Base-by-base conservation (phyloP, 2,329 filamentous ascomycete species). In the Monilinia polystroma region DNA sequence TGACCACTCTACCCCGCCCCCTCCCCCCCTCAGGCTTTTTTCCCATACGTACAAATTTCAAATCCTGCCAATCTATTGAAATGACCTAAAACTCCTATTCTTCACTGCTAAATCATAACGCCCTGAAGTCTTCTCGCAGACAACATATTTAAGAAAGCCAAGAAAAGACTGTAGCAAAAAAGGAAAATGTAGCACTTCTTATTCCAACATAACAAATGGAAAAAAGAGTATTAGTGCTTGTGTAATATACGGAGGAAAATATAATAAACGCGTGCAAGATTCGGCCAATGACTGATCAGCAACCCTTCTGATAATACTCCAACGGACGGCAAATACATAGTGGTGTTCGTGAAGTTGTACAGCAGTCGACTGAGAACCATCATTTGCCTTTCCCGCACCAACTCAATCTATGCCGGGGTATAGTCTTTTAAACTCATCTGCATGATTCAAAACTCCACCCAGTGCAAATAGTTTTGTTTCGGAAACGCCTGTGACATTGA, bases 341-440 rank as follows among this genome's bases (percentile, higher is more conserved):
- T 38, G 47, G 62, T 23, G 26, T 26, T 43, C 35, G 20, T 49
- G 14, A 45, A 49, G 43, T 47, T 32, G 38, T 20, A 11, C 20
- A 41, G 32, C 29, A 32, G 11, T 64, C n/a, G 52, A 38, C 62
- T 35, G 41, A 26, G 18, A 58, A 35, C 29, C 41, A 58, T 57
- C 41, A 32, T 65, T 43, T 51, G 29, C 20, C 23, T 23, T 65
- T 20, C 68, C 67, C 69, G 66, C 65, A 66, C 70, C 65, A 68
- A 72, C 67, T 60, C 67, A 68, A 72, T 72, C 73, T 71, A 73
- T 74, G 71, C 73, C 71, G 70, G 72, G 73, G 70, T 74, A 74
- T 74, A 73, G 69, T 73, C 70, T 74, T 70, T 68, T 66, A 68
- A 60, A 60, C 23, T 62, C 56, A 45, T 62, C 52, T 62, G 72